Percentiles rank a stretch among this genome's conserved stretches.
These are phyloP conservation scores for Mucor saturninus DNA, from an alignment of 371 early-diverging fungal genomes.

Conservation along the genomic window DNA sequence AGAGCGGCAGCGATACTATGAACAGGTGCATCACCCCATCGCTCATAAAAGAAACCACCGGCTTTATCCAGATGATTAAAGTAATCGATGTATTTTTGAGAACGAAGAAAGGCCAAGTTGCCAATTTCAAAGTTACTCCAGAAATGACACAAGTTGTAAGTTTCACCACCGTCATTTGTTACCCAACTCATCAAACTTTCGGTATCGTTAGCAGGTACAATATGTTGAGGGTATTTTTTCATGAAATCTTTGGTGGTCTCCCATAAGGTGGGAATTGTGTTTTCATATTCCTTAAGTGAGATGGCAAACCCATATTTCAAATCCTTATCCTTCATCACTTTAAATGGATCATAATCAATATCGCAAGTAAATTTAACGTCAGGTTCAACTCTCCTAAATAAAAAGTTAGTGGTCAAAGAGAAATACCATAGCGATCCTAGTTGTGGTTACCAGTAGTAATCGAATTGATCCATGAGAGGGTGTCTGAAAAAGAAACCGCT, in stretches of 20 bases:
- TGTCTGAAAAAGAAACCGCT: slow-evolving; percentile 83
- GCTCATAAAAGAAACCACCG: slow-evolving; percentile 95
- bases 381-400: slow-evolving; percentile 95
- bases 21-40: slow-evolving; percentile 98
- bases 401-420: slow-evolving; percentile 60
- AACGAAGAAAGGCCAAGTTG: slow-evolving; percentile 79
- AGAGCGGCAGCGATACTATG: slow-evolving; percentile 91
- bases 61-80: slow-evolving; percentile 70
- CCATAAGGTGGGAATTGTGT: slow-evolving; percentile 90
- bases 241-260: slow-evolving; percentile 57
- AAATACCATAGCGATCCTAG: slow-evolving; percentile 42
- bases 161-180: slow-evolving; percentile 41
- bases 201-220: slow-evolving; percentile 34
- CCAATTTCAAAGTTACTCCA: slow-evolving; percentile 98
- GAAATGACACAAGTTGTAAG: slow-evolving; percentile 87
- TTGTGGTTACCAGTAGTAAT: slow-evolving; percentile 94
- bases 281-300: slow-evolving; percentile 73
- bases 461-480: slow-evolving; percentile 66
- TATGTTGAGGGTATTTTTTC: slow-evolving; percentile 54
- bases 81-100: slow-evolving; percentile 75
- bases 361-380: slow-evolving; percentile 89
- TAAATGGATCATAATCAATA: slow-evolving; percentile 92
- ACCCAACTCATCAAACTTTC: slow-evolving; percentile 45
- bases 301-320: slow-evolving; percentile 88
- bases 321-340: slow-evolving; percentile 76